Percentiles rank a stretch among this genome's conserved stretches.
These are phyloP conservation scores for Komagataella pseudopastoris DNA, from an alignment of 805 yeast genomes.

Conservation along the genomic window DNA sequence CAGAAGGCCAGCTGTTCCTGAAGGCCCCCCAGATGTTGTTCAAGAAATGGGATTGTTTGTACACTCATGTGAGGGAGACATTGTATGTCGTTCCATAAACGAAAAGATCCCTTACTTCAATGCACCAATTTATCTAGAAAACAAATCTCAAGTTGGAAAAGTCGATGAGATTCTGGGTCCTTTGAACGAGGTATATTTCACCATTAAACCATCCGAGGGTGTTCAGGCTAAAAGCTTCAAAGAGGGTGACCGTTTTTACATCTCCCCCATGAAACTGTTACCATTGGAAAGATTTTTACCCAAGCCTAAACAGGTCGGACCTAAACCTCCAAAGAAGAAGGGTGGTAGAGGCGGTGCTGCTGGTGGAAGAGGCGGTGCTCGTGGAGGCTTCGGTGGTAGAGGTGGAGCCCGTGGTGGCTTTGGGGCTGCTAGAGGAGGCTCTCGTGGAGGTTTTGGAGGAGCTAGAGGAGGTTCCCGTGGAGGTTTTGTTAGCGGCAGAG, in stretches of 20 bases:
- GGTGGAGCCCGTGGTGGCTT: conserved; percentile 27
- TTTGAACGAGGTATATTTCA: conserved; percentile 92
- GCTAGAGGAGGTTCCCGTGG: conserved; percentile 34
- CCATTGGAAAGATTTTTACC: conserved; percentile 97
- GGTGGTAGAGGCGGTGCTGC: conserved; percentile 39
- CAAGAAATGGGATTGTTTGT: conserved; percentile 88
- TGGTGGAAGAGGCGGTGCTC: conserved; percentile 28
- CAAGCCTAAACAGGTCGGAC: conserved; percentile 80
- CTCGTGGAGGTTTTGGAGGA: conserved; percentile 28
- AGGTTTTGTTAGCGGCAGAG: conserved; percentile 29
- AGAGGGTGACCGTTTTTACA: conserved; percentile 90
- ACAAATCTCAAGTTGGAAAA: conserved; percentile 92
- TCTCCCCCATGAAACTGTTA: conserved; percentile 87
- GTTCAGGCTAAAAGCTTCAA: conserved; percentile 89
- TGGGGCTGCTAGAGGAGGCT: conserved; percentile 27
- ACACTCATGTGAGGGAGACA: conserved; percentile 93
- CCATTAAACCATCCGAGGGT: conserved; percentile 93
- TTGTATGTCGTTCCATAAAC: conserved; percentile 91
- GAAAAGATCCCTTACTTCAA: conserved; percentile 94
- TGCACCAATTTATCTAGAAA: conserved; percentile 95
- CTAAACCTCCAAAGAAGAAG: conserved; percentile 65
- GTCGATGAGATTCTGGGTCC: conserved; percentile 98
- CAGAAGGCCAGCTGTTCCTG: conserved; percentile 45
- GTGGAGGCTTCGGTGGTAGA: conserved; percentile 25
- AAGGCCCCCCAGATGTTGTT: conserved; percentile 95